Evolutionary conservation across 192 early-diverging fungal species (phyloP).

Genomic region (Coemansia sp.): DNA sequence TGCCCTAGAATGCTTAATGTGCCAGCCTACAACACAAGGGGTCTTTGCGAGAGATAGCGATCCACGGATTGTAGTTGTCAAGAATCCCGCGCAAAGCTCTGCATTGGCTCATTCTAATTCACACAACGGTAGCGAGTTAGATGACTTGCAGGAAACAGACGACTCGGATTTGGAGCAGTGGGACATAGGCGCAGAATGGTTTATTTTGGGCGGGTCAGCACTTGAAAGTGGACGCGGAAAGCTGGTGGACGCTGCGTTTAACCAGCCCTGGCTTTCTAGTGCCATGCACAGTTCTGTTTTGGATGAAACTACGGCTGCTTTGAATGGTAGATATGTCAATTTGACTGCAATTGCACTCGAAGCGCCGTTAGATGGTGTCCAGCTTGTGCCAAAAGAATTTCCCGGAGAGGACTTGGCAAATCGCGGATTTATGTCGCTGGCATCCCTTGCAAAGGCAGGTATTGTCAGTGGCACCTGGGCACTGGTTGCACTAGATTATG

Average conservation of each 20-base stretch:
- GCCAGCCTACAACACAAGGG: slow-evolving; percentile 44
- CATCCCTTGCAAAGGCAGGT: slow-evolving; percentile 29
- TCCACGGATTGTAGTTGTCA: slow-evolving; percentile 34
- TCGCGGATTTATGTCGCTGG: slow-evolving; percentile 42
- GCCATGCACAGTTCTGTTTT: not conserved
- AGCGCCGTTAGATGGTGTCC: slow-evolving; percentile 12
- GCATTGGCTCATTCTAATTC: not conserved
- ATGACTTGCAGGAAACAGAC: not conserved
- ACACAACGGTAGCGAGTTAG: not conserved
- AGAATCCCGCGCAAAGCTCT: not conserved
- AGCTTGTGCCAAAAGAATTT: slow-evolving; percentile 20
- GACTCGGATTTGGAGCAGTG: slow-evolving; percentile 18
- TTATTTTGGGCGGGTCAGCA: slow-evolving; percentile 41
- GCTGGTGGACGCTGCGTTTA: slow-evolving; percentile 22
- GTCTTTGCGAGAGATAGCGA: slow-evolving; percentile 10
- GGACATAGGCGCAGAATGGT: slow-evolving; percentile 51
- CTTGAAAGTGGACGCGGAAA: slow-evolving; percentile 16
- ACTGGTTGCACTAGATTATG: slow-evolving; percentile 10
- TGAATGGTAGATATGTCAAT: not conserved
- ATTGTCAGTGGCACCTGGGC: slow-evolving; percentile 52
- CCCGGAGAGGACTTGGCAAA: slow-evolving; percentile 34
- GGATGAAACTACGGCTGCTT: not conserved
- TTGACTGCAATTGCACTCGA: slow-evolving; percentile 18
- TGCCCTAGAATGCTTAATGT: slow-evolving; percentile 42
- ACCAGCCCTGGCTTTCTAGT: slow-evolving; percentile 4